Evolutionary conservation across 768 basidiomycete species (phyloP).

Genomic region (Mycena filopes): DNA sequence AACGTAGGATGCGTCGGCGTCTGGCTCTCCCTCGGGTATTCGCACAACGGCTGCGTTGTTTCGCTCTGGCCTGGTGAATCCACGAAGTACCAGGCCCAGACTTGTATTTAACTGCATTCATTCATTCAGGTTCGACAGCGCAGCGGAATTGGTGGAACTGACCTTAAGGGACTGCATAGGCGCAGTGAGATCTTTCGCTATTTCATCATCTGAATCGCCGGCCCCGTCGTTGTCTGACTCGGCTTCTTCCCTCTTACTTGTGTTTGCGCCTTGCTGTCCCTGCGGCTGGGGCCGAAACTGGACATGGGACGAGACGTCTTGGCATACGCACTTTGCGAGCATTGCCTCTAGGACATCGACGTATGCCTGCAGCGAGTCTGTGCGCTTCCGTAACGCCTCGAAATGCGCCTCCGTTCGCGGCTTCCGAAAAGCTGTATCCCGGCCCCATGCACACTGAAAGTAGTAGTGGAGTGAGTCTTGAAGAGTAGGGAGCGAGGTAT

Average conservation of each 20-base stretch:
- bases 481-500: too few species aligned
- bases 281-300: constrained; percentile 4
- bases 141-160: too few species aligned
- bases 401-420: constrained; percentile 31
- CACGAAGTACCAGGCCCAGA: constrained; percentile 15
- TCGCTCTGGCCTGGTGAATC: constrained; percentile 1
- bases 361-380: constrained; percentile 23
- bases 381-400: constrained; percentile 28
- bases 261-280: too few species aligned
- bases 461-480: too few species aligned
- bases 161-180: too few species aligned
- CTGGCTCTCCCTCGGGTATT: neutral
- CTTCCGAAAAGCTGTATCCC: constrained; percentile 3
- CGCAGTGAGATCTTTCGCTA: neutral
- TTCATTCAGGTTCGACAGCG: too few species aligned
- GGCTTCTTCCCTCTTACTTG: too few species aligned
- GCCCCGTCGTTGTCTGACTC: neutral
- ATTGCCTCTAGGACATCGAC: constrained; percentile 14
- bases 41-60: neutral
- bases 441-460: constrained; percentile 24
- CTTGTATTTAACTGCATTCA: too few species aligned
- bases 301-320: constrained; percentile 20
- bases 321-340: constrained; percentile 25
- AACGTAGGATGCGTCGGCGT: constrained; percentile 19
- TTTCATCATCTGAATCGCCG: constrained; percentile 22